Evolutionary conservation across 805 yeast genomes (phyloP).

Genomic region (Starmerella stellata): DNA sequence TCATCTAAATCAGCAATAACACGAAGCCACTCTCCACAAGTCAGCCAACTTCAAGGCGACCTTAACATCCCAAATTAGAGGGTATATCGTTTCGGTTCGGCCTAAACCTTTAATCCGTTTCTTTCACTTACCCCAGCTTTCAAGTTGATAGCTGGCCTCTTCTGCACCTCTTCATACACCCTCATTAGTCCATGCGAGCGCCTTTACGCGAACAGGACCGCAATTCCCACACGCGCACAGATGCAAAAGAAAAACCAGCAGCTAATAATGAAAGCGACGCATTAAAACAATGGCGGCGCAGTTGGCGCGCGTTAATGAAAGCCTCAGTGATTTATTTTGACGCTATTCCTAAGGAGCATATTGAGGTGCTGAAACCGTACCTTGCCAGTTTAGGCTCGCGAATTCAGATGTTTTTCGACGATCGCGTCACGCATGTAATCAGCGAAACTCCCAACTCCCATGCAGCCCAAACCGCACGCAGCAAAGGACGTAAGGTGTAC

Average conservation of each 20-base stretch:
- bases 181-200: too few species aligned
- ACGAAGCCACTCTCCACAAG: too few species aligned
- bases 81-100: too few species aligned
- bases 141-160: too few species aligned
- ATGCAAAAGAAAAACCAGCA: conserved; percentile 2
- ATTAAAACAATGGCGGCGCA: conserved; percentile 36
- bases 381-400: conserved; percentile 24
- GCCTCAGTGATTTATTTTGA: conserved; percentile 47
- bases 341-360: conserved; percentile 23
- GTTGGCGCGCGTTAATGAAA: conserved; percentile 46
- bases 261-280: conserved; percentile 7
- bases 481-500: conserved; percentile 64
- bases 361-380: conserved; percentile 18
- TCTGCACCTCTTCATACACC: neutral
- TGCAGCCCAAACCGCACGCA: conserved; percentile 44
- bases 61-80: too few species aligned
- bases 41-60: too few species aligned
- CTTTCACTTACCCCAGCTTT: too few species aligned
- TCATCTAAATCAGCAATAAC: too few species aligned
- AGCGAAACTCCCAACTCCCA: conserved; percentile 40
- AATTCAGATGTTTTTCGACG: conserved; percentile 41
- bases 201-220: conserved; percentile 7
- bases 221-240: neutral
- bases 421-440: conserved; percentile 56
- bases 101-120: too few species aligned